These are phyloP conservation scores for Epichloe festucae DNA, from an alignment of 2,329 filamentous ascomycete genomes.

Conservation along the genomic window DNA sequence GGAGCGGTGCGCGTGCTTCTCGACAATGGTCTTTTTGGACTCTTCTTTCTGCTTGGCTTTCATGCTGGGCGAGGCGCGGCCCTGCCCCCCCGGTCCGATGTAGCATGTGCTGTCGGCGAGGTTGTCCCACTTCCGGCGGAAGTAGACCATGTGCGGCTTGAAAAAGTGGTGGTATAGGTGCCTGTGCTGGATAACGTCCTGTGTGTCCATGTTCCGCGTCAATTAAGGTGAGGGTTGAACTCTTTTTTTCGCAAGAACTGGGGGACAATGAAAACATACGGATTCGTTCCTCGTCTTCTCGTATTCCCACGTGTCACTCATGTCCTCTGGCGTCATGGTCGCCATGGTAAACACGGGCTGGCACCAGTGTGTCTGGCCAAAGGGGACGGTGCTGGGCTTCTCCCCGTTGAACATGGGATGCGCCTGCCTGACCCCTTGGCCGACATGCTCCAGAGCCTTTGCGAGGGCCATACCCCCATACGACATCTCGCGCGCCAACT, in stretches of 20 bases:
- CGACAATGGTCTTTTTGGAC: slow-evolving; percentile 26
- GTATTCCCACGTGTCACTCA: slow-evolving; percentile 38
- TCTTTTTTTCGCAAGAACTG: not conserved
- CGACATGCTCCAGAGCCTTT: slow-evolving; percentile 32
- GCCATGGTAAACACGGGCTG: slow-evolving; percentile 46
- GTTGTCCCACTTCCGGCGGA: slow-evolving; percentile 40
- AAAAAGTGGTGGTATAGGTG: slow-evolving; percentile 39
- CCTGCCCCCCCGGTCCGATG: slow-evolving; percentile 26
- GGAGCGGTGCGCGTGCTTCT: slow-evolving; percentile 32
- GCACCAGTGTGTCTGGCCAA: slow-evolving; percentile 37
- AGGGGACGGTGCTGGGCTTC: slow-evolving; percentile 37
- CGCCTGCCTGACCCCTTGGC: slow-evolving; percentile 28
- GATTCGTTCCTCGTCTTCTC: slow-evolving; percentile 34
- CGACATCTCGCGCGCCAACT: slow-evolving; percentile 29
- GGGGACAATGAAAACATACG: slow-evolving; percentile 18
- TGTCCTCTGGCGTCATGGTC: slow-evolving; percentile 38
- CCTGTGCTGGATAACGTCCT: slow-evolving; percentile 32
- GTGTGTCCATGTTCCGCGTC: slow-evolving; percentile 11
- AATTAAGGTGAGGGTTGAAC: no score
- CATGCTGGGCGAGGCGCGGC: slow-evolving; percentile 17
- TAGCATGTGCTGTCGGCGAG: slow-evolving; percentile 35
- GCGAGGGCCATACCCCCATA: slow-evolving; percentile 41
- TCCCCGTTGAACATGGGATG: slow-evolving; percentile 45
- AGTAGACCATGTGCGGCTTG: slow-evolving; percentile 26
- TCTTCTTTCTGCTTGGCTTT: slow-evolving; percentile 24